These are phyloP conservation scores for Arctostaphylos glauca DNA, from an alignment of 148 eudicot genomes.

Conservation along the genomic window DNA sequence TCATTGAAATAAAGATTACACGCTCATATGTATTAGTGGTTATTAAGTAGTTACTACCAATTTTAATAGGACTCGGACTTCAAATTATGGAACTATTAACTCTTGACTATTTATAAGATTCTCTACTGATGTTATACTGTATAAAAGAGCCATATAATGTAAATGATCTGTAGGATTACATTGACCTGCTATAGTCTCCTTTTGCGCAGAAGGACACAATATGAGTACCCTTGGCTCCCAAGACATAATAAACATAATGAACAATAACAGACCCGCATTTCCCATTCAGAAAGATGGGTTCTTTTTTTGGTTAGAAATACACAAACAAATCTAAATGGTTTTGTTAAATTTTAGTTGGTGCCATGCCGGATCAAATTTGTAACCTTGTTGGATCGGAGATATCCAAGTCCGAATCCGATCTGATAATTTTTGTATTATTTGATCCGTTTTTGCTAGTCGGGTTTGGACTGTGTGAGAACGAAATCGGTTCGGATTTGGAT, in stretches of 20 bases:
- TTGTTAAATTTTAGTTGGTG: too few relatives aligned
- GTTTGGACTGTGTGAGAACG: too few relatives aligned
- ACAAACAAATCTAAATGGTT: too few relatives aligned
- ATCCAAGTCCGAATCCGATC: too few relatives aligned
- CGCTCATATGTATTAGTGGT: background rate
- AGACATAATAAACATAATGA: background rate
- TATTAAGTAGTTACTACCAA: background rate
- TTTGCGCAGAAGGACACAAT: background rate
- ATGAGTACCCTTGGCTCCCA: background rate
- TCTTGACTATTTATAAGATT: background rate
- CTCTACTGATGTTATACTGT: background rate
- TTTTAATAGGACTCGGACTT: background rate
- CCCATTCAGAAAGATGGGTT: too few relatives aligned
- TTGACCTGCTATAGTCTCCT: background rate
- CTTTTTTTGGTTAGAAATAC: too few relatives aligned
- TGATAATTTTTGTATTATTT: too few relatives aligned
- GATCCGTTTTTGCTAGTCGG: too few relatives aligned
- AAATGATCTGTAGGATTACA: background rate
- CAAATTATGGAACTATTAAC: background rate
- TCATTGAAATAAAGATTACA: background rate
- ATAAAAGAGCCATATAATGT: background rate
- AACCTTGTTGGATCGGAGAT: too few relatives aligned
- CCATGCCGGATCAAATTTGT: too few relatives aligned
- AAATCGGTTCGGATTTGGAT: too few relatives aligned
- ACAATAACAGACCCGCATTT: background rate